Percentiles rank a stretch among this genome's conserved stretches.
phyloP scores from a whole-genome alignment of 495 filamentous ascomycete genomes.

The Xylaria telfairii region DNA sequence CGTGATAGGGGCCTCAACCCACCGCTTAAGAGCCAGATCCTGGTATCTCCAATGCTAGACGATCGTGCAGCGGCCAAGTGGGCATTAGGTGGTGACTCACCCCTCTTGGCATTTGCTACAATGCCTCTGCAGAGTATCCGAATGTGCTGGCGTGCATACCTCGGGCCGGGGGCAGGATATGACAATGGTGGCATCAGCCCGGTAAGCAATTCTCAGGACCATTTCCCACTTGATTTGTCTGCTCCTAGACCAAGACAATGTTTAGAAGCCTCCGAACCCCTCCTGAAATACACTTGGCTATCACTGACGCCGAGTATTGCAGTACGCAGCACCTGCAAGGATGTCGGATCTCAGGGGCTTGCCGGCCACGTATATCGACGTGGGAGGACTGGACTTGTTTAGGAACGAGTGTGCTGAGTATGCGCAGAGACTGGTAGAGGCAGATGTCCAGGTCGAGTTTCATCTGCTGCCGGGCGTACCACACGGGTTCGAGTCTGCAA shows the following conservation, averaged over 20 bases:
- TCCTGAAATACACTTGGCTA: too few relatives aligned
- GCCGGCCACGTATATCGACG: slow-evolving; percentile 40
- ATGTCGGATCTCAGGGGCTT: slow-evolving; percentile 31
- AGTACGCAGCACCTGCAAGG: slow-evolving; percentile 34
- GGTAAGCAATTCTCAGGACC: too few relatives aligned
- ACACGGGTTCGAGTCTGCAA: slow-evolving; percentile 30
- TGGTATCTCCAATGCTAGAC: slow-evolving; percentile 42
- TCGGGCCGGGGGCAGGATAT: slow-evolving; percentile 23
- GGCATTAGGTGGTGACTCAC: neutral
- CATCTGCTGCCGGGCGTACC: slow-evolving; percentile 49
- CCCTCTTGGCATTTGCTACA: slow-evolving; percentile 14
- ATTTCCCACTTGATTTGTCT: too few relatives aligned
- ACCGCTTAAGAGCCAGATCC: slow-evolving; percentile 32
- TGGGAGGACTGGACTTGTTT: slow-evolving; percentile 39
- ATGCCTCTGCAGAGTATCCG: slow-evolving; percentile 4
- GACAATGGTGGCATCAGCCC: slow-evolving; percentile 25
- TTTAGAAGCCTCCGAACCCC: too few relatives aligned
- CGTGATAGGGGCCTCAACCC: slow-evolving; percentile 34
- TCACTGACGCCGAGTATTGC: too few relatives aligned
- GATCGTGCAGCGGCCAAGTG: slow-evolving; percentile 25
- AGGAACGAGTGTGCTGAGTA: slow-evolving; percentile 45
- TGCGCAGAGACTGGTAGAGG: slow-evolving; percentile 39
- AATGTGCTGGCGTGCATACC: slow-evolving; percentile 29
- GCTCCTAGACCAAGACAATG: too few relatives aligned
- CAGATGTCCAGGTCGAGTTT: slow-evolving; percentile 46